phyloP scores from a whole-genome alignment of 2,329 filamentous ascomycete species.

The Diaporthe sp. region DNA sequence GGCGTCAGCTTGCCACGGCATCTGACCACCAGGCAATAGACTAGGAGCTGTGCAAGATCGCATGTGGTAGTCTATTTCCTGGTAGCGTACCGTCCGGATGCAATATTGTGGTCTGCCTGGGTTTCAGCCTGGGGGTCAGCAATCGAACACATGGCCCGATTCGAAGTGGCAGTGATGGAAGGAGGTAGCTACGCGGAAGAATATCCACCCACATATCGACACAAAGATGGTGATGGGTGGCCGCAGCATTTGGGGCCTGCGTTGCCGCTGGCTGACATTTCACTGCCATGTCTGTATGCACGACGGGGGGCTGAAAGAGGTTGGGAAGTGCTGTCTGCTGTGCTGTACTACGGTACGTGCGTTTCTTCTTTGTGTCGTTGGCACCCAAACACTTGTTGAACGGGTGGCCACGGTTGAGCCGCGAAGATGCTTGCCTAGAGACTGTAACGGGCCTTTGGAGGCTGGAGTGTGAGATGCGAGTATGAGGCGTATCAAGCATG shows the following conservation, averaged over 20 bases:
- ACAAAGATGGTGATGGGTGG: constrained; percentile 6
- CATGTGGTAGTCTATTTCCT: neutral
- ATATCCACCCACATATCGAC: neutral
- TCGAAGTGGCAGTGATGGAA: constrained; percentile 3
- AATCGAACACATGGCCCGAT: constrained; percentile 14
- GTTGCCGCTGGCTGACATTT: neutral
- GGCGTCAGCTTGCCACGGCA: constrained; percentile 11
- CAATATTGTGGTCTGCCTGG: constrained; percentile 2
- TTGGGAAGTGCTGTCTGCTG: neutral
- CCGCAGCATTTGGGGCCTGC: neutral
- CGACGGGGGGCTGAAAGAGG: neutral
- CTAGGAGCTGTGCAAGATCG: neutral
- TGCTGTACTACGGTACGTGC: no score
- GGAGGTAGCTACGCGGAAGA: neutral
- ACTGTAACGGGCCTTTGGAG: constrained; percentile 8
- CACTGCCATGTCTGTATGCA: constrained; percentile 2
- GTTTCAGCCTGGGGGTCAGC: neutral
- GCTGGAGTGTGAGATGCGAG: neutral
- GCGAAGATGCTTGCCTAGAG: constrained; percentile 14
- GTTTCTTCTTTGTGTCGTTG: neutral
- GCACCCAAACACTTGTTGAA: neutral
- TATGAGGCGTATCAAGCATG: neutral
- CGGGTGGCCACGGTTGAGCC: neutral
- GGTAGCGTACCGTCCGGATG: constrained; percentile 13
- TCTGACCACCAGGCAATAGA: constrained; percentile 15